Base-by-base conservation (phyloP, 768 basidiomycete genomes). In the Naganishia onofrii region DNA sequence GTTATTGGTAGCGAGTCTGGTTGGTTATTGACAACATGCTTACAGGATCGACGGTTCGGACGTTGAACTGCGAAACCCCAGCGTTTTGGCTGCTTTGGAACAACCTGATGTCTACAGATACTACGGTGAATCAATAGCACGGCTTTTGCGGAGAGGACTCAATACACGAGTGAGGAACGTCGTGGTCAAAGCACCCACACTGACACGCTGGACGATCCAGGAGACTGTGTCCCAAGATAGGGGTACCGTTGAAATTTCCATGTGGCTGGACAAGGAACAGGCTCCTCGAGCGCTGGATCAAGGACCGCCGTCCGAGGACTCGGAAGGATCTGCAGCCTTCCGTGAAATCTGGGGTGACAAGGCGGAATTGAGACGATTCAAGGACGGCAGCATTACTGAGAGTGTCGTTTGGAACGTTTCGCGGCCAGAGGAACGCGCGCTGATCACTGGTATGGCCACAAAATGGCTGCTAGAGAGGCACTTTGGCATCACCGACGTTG, bases 341-440 rank as follows among this genome's bases (percentile, higher is more conserved):
- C 87, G 89, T 28, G 85, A 87, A 6, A 83, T 98, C 73, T 99
- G 96, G 96, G 95, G 94, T 0, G 83, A 86, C 46, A 95, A 93
- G 79, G 88, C 93, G 0, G 95, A 98, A 77, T 83, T 97, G 21
- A 86, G 96, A 7, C 86, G 94, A 46, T 99, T 99, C 84, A 94
- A 97, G 80, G 94, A 99, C 75, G 95, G 95, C 0, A 86, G 89
- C 21, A 97, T 98, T 71, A 77, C 86, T 6, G 93, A 97, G 80
- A 92, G 90, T 74, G 92, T 97, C n/a, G 93, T 98, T 2, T 99
- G 96, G 96, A 90, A 96, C 23, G 87, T 92, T 9, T 85, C 86
- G 13, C 70, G 78, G 71, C 89, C 87, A 2, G 92, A 95, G 64
- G 91, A 93, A 71, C 88, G 91, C 31, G 84, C 87, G 0, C 86